Conservation (phyloP, 768 basidiomycete genomes). For the Amanita fuliginea region DNA sequence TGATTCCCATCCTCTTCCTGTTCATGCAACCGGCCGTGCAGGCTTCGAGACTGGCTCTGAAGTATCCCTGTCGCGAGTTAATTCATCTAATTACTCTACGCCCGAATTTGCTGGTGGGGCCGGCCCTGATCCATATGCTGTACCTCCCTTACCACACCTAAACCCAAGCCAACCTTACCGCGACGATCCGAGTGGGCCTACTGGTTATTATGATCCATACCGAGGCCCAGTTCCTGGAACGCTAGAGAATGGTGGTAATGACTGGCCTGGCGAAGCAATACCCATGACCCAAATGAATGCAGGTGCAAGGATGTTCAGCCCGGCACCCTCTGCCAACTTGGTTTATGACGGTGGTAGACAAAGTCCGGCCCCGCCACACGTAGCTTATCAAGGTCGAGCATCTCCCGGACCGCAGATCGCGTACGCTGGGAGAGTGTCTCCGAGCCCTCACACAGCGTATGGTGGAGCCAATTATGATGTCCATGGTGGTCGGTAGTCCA, state of each 20-base stretch:
- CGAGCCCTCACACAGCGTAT: constrained; percentile 33
- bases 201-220: constrained; percentile 71
- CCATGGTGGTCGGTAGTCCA: constrained; percentile 5
- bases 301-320: constrained; percentile 22
- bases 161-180: constrained; percentile 71
- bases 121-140: constrained; percentile 60
- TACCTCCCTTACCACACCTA: constrained; percentile 72
- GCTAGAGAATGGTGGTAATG: constrained; percentile 35
- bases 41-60: constrained; percentile 67
- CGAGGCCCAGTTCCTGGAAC: constrained; percentile 62
- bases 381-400: constrained; percentile 20
- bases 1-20: constrained; percentile 56
- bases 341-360: constrained; percentile 18
- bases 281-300: constrained; percentile 61
- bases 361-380: constrained; percentile 21
- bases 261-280: constrained; percentile 47
- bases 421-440: constrained; percentile 27
- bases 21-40: constrained; percentile 55
- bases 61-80: constrained; percentile 40
- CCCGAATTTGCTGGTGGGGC: constrained; percentile 35
- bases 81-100: constrained; percentile 36
- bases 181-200: constrained; percentile 48
- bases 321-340: constrained; percentile 36
- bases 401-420: constrained; percentile 33
- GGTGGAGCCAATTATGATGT: constrained; percentile 11